These are phyloP conservation scores for Delitschia confertaspora DNA, from an alignment of 495 filamentous ascomycete genomes.

Conservation along the genomic window DNA sequence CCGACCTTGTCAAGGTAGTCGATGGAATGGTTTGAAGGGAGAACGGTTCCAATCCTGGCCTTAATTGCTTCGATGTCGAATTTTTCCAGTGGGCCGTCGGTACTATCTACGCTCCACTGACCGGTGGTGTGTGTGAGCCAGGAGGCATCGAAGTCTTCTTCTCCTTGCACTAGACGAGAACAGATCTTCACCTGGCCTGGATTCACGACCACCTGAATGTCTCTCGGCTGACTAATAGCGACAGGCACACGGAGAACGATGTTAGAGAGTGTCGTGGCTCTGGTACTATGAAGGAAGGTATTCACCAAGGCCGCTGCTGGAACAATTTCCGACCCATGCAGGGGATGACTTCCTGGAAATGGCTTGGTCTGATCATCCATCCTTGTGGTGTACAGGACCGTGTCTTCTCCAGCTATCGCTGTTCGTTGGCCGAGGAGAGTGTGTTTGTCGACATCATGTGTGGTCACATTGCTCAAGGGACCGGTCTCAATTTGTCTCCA, in stretches of 20 bases:
- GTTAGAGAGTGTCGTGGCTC: constrained; percentile 18
- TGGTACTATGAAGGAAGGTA: constrained; percentile 34
- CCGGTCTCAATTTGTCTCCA: constrained; percentile 42
- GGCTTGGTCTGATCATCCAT: constrained; percentile 33
- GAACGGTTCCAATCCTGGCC: constrained; percentile 18
- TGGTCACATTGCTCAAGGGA: background rate
- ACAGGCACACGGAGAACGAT: constrained; percentile 33
- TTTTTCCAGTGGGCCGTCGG: constrained; percentile 1
- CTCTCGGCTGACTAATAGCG: constrained; percentile 31
- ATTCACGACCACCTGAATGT: constrained; percentile 34
- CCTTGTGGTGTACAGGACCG: constrained; percentile 26
- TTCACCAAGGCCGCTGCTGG: constrained; percentile 38
- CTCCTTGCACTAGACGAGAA: constrained; percentile 28
- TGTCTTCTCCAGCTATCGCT: constrained; percentile 28
- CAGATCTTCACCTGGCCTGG: constrained; percentile 25
- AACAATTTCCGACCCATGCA: constrained; percentile 37
- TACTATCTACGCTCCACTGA: constrained; percentile 3
- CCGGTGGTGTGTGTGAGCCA: constrained; percentile 40
- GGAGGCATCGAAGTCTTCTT: constrained; percentile 17
- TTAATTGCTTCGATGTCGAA: constrained; percentile 25
- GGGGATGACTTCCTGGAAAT: constrained; percentile 26
- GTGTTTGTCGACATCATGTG: constrained; percentile 34
- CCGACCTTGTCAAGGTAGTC: constrained; percentile 39
- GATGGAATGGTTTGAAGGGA: constrained; percentile 32
- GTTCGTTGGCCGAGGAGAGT: constrained; percentile 32